Base-by-base conservation (phyloP, 2,329 filamentous ascomycete genomes). In the Alternaria burnsii region DNA sequence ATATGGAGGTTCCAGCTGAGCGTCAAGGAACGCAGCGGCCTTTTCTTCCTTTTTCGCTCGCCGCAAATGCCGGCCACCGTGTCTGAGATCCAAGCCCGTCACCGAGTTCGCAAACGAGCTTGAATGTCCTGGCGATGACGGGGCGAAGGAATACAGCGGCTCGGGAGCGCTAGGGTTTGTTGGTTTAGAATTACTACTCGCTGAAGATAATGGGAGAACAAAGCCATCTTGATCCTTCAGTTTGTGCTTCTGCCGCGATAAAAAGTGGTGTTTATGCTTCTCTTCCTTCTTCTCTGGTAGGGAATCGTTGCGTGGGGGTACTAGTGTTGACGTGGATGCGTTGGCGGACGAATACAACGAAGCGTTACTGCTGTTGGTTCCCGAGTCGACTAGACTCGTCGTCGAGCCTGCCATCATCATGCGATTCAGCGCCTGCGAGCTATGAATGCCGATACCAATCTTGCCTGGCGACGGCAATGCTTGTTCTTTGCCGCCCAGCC, bases 211-310 rank as follows among this genome's bases (percentile, higher is more conserved):
- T 2, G 90, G 89, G 3, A 93, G 82, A 68, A 89, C 86, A 63
- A 80, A 76, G 11, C 93, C 91, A 65, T 92, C 89, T 77, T 90
- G 91, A 70, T 86, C 86, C 65, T 86, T 88, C 59, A 92, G 81
- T 76, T 93, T 94, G 72, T 93, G 86, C 73, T 93, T 94, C 73
- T 92, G 90, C 40, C 91, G 84, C 8, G 90, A 92, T 54, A 94
- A 76, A 67, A 94, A 94, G 72, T 94, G 89, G 69, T 93, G 91
- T 67, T 90, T 91, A 80, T 82, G 81, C 68, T 91, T 91, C 70
- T 91, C 89, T 78, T 91, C 91, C 59, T 91, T 89, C 70, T 89
- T 89, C 34, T 86, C 86, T 3, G 70, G 72, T 6, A 72, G 66
- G 22, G 75, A 80, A 6, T 81, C 78, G 28, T 79, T 71, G 26